Conservation (phyloP, 139 green algal species). For the Marvania coccoides region DNA sequence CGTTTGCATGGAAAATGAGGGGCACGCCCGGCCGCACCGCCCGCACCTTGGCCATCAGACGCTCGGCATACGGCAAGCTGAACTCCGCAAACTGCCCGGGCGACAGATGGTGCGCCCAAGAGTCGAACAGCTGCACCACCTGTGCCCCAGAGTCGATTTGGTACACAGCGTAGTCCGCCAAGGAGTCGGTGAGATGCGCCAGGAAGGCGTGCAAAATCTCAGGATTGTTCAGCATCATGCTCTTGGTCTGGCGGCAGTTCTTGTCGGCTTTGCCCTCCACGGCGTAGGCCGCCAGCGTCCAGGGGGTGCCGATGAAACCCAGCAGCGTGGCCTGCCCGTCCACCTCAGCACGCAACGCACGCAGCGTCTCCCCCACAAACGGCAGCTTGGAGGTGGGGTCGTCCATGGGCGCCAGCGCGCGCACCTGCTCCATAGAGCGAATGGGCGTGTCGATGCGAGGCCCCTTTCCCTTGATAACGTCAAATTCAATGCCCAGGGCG, state of each 20-base stretch:
- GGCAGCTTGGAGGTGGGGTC: slow-evolving; percentile 69
- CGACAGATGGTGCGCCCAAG: slow-evolving; percentile 90
- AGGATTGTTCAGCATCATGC: slow-evolving; percentile 78
- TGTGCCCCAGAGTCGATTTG: slow-evolving; percentile 91
- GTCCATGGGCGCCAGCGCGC: slow-evolving; percentile 47
- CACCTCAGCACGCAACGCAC: slow-evolving; percentile 61
- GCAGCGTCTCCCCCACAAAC: slow-evolving; percentile 85
- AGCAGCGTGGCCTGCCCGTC: slow-evolving; percentile 70
- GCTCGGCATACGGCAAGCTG: slow-evolving; percentile 85
- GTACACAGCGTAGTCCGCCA: slow-evolving; percentile 81
- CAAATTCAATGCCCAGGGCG: slow-evolving; percentile 95
- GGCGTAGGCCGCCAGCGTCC: slow-evolving; percentile 94
- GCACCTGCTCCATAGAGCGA: slow-evolving; percentile 54
- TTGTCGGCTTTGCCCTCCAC: slow-evolving; percentile 86
- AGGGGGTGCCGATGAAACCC: slow-evolving; percentile 96
- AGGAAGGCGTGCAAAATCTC: slow-evolving; percentile 83
- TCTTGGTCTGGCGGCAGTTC: slow-evolving; percentile 64
- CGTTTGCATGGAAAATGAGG: slow-evolving; percentile 97
- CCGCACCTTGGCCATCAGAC: slow-evolving; percentile 63
- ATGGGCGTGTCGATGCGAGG: slow-evolving; percentile 72
- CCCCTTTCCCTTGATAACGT: slow-evolving; percentile 93
- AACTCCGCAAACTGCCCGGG: slow-evolving; percentile 89
- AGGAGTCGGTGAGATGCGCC: slow-evolving; percentile 72
- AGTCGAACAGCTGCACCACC: slow-evolving; percentile 97
- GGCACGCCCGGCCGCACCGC: slow-evolving; percentile 73